These are phyloP conservation scores for Penicillium paneum DNA, from an alignment of 2,329 filamentous ascomycete genomes.

Conservation along the genomic window DNA sequence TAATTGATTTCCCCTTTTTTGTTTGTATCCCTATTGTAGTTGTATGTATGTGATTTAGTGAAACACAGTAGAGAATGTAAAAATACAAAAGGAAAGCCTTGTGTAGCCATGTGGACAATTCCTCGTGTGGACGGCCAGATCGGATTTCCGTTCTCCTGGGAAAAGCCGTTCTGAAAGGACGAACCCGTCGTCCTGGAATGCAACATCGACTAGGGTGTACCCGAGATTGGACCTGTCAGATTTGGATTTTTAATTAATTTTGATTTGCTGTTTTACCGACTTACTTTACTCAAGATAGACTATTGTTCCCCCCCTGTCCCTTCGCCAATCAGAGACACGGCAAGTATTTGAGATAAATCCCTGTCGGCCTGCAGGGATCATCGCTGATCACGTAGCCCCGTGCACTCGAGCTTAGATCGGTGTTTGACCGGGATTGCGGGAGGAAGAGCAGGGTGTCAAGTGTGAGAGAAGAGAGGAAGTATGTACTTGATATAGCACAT, in stretches of 20 bases:
- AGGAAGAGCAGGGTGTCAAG: not conserved
- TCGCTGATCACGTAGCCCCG: conserved; percentile 23
- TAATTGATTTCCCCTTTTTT: not conserved
- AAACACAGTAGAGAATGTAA: not conserved
- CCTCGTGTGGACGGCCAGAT: conserved; percentile 25
- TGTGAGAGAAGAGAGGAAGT: not conserved
- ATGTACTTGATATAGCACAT: too few species aligned
- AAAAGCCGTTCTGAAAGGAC: conserved; percentile 22
- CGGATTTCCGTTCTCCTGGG: conserved; percentile 21
- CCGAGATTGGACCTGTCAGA: conserved; percentile 26
- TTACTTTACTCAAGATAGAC: not conserved
- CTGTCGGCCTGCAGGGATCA: conserved; percentile 27
- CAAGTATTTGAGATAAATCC: conserved; percentile 38
- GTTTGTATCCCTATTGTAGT: too few species aligned
- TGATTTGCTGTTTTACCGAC: not conserved
- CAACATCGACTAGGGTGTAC: conserved; percentile 26
- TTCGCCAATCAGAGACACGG: conserved; percentile 28
- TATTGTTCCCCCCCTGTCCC: conserved; percentile 14
- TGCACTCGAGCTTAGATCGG: conserved; percentile 17
- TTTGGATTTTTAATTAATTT: not conserved
- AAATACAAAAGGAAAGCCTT: not conserved
- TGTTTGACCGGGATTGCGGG: conserved; percentile 7
- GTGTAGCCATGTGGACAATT: conserved; percentile 20
- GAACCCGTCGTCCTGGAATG: conserved; percentile 24
- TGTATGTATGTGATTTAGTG: not conserved